Evolutionary conservation across 768 basidiomycete genomes (phyloP), one percentile per base, ranked within the genome.

Genomic region (Lactifluus piperatus): DNA sequence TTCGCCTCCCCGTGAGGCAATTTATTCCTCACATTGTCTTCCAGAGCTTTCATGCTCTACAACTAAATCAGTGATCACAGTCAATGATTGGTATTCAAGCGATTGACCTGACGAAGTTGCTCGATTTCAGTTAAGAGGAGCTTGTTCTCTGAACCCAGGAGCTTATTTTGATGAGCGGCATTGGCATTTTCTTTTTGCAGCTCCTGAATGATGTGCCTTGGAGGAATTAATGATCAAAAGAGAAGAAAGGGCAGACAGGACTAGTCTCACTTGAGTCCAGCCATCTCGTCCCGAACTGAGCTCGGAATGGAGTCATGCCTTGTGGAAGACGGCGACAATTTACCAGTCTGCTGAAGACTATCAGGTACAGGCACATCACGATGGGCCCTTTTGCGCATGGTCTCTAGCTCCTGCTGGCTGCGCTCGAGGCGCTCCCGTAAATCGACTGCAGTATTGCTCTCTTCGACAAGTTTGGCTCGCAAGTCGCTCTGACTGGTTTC

Each of bases 181-280:
- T 77, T 73, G 3, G 81, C 68, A 65, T 83, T 89, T 71, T 97
- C 94, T 65, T 88, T 86, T 67, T 90, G 88, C 41, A 97, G 76
- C 65, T 93, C 88, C 68, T 91, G 86, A 22, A 97, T 83, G 66
- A 97, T 91, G 66, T 91, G 86, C 71, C 89, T 61, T 61, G 29
- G 29, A 39, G n/a, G 54, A 20, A 61, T 91, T n/a, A 60, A 1
- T 18, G 53, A 51, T 10, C 46, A 26, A 48, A 51, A 13, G 43
- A 54, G 18, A 34, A 7, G 44, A 30, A 13, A 27, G 22, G n/a
- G n/a, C 29, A 14, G 37, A 43, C 16, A 34, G 41, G 30, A 48
- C 9, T 50, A 26, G 13, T 70, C 77, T 26, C 69, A 91, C 89
- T 94, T 94, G 41, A 94, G 79, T 8, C 92, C 92, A 13, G 79